phyloP scores from a whole-genome alignment of 768 basidiomycete species.

The Boletus insuetus region DNA sequence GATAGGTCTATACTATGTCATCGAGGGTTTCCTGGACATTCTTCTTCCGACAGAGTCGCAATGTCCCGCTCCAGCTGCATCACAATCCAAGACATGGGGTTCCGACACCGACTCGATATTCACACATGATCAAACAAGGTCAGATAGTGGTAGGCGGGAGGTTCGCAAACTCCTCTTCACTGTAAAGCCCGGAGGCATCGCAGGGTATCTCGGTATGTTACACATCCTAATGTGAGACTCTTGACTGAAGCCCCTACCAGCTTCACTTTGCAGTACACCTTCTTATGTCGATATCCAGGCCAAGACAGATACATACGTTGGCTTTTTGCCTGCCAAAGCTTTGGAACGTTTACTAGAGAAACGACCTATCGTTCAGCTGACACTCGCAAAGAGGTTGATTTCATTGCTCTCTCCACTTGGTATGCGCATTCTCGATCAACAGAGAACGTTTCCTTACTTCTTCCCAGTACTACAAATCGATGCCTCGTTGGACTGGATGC shows the following conservation, averaged over 20 bases:
- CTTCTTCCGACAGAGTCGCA: slow-evolving; percentile 50
- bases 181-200: slow-evolving; percentile 96
- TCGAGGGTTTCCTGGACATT: slow-evolving; percentile 95
- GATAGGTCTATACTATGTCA: slow-evolving; percentile 85
- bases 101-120: slow-evolving; percentile 39
- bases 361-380: slow-evolving; percentile 91
- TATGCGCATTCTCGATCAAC: slow-evolving; percentile 33
- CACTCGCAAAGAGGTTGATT: slow-evolving; percentile 93
- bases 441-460: slow-evolving; percentile 5
- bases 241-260: slow-evolving; percentile 35
- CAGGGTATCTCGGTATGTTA: slow-evolving; percentile 81
- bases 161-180: slow-evolving; percentile 80
- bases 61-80: background rate
- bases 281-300: slow-evolving; percentile 97
- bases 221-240: background rate
- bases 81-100: slow-evolving; percentile 18
- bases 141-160: slow-evolving; percentile 31
- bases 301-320: slow-evolving; percentile 98
- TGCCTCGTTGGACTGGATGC: slow-evolving; percentile 97
- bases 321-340: slow-evolving; percentile 85
- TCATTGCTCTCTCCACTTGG: slow-evolving; percentile 91
- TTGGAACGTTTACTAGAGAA: slow-evolving; percentile 90
- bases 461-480: slow-evolving; percentile 89
- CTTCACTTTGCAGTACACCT: slow-evolving; percentile 85
- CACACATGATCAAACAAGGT: slow-evolving; percentile 30